Base-by-base conservation (phyloP, 164 flowering plant species). In the Brasenia schreberi region DNA sequence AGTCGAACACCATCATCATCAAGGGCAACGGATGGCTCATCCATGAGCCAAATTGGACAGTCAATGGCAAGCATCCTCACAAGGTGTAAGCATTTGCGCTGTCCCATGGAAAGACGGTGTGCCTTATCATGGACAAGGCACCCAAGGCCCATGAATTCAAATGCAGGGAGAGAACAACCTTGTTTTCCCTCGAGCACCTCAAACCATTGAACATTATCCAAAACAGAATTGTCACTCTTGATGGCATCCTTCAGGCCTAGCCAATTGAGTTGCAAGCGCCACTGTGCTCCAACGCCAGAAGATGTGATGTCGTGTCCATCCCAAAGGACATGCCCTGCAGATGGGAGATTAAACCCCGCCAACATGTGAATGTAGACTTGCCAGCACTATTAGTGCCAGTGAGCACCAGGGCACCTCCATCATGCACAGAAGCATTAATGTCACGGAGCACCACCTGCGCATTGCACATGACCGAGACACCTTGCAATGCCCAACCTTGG, bases 1-100 rank as follows among this genome's bases (percentile, higher is more conserved):
- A 93, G 72, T 71, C 66, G 81, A 65, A 89, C 87, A 56, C 98
- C 98, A 12, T 90, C 97, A 18, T 78, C 79, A 72, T 93, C 97
- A 69, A 93, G 67, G 5, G 98, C 98, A 61, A 90, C 97, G 0
- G 96, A 89, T 5, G 97, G 97, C 79, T 90, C 96, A 74, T 93
- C 98, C n/a, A 93, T 83, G 77, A 90, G 70, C 98, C 98, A 93
- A 66, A 93, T 90, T 0, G 94, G 98, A 42, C 97, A 69, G 61
- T 93, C 98, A 9, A 93, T 80, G 0, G 96, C 97, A 59, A 93
- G 70, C 67, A 91, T 19, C 75, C 96, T 82, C 0, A 95, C 98
- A 39, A 93, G 82, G 70, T 93, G 97, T 65, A 90, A 72, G 73
- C 98, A 72, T 64, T 93, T 90, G 27, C 96, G 67, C 75, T 93